Evolutionary conservation across 495 filamentous ascomycete genomes (phyloP), one percentile per base, ranked within the genome.

Genomic region (Lasiosphaeria miniovina): DNA sequence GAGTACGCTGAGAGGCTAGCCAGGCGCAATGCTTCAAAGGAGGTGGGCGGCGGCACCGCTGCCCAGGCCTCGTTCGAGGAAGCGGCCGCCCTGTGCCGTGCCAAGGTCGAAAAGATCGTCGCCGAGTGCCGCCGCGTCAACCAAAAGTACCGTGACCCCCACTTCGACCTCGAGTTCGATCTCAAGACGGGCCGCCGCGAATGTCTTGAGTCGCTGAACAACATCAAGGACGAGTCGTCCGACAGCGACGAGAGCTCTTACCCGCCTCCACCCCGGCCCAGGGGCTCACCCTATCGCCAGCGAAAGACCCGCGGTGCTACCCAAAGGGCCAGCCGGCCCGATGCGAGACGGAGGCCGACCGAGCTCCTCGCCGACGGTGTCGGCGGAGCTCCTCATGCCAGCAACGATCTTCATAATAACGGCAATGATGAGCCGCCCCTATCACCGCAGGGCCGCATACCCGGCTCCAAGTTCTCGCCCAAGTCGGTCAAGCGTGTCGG

Each of bases 111-210:
- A 36, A 88, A 90, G 65, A 96, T 96, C 66, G 84, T 88, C 8
- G 85, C 80, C 61, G 91, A 96, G 72, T 96, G 92, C 71, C 78
- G 85, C 32, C 81, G 90, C 8, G 77, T 94, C 59, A 96, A 97
- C 71, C 87, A 91, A 68, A 96, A 93, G 71, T 97, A 96, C 67
- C 83, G 88, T 4, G 93, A 97, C 73, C 84, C 87, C 33, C 86
- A 93, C 71, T 96, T 96, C 68, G 90, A 96, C 69, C 86, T 97
- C 52, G 89, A 92, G 65, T 78, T 82, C 55, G 92, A 95, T 67
- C 75, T 93, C 55, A 90, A 90, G 76, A 77, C 75, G 35, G 76
- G 75, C 12, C 68, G 64, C 17, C 77, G 81, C 58, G 75, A 88
- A 72, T 88, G 81, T 65, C 76, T 91, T 45, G 82, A 89, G 76